Evolutionary conservation across 768 basidiomycete genomes (phyloP).

Genomic region (Termitomyces sp.): DNA sequence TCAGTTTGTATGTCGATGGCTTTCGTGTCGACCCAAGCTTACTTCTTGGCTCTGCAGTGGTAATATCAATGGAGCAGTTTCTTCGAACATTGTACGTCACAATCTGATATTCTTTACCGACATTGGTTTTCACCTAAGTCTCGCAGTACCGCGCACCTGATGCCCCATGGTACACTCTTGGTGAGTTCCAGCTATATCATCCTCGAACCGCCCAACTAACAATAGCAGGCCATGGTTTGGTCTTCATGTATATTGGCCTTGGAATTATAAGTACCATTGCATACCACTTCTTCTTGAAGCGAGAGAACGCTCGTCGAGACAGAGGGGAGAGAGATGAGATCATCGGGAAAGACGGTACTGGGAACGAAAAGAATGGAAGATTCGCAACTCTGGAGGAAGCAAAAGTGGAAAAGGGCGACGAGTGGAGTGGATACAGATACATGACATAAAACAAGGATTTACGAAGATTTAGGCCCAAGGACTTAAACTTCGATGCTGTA

Average conservation of each 20-base stretch:
- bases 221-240: conserved; percentile 33
- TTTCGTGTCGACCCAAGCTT: neutral
- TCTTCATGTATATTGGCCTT: conserved; percentile 66
- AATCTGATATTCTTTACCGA: neutral
- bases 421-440: conserved; percentile 75
- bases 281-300: conserved; percentile 38
- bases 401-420: conserved; percentile 65
- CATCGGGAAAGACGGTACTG: conserved; percentile 43
- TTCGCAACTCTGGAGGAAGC: conserved; percentile 58
- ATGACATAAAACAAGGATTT: conserved; percentile 15
- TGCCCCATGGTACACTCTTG: conserved; percentile 62
- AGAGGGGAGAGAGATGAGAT: conserved; percentile 66
- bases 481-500: too few species aligned
- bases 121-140: neutral
- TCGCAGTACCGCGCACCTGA: conserved; percentile 57
- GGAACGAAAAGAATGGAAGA: conserved; percentile 47
- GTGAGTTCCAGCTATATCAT: conserved; percentile 12
- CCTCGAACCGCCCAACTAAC: neutral
- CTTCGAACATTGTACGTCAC: conserved; percentile 61
- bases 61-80: conserved; percentile 73
- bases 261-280: conserved; percentile 45
- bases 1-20: conserved; percentile 43
- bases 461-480: neutral
- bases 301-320: conserved; percentile 63
- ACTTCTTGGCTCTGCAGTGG: conserved; percentile 34